These are phyloP conservation scores for Gracilaria caudata DNA, from an alignment of 23 red algal species.

Conservation along the genomic window DNA sequence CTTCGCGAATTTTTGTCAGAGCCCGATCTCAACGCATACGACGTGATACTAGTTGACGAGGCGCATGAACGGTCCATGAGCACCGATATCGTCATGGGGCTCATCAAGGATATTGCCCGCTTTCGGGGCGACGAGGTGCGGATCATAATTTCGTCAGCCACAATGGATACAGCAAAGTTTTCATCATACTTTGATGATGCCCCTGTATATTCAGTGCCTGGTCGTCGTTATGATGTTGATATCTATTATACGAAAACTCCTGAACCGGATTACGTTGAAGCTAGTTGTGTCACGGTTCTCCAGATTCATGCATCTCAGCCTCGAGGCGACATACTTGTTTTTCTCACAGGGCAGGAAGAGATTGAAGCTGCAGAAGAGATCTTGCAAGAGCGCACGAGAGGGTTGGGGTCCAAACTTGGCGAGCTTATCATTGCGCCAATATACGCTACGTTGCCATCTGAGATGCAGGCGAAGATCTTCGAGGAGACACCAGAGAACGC, in stretches of 20 bases:
- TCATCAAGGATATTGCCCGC: constrained; percentile 86
- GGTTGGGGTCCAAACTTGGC: constrained; percentile 47
- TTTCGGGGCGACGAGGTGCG: constrained; percentile 77
- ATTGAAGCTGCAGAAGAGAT: constrained; percentile 89
- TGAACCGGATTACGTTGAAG: constrained; percentile 86
- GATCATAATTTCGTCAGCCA: constrained; percentile 89
- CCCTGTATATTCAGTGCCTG: constrained; percentile 88
- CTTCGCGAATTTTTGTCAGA: constrained; percentile 87
- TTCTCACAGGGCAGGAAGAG: constrained; percentile 97
- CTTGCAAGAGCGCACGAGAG: constrained; percentile 61
- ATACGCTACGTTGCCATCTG: constrained; percentile 85
- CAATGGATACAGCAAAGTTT: constrained; percentile 86
- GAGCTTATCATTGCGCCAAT: constrained; percentile 76
- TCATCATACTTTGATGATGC: constrained; percentile 88
- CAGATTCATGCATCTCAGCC: constrained; percentile 85
- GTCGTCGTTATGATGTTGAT: constrained; percentile 89
- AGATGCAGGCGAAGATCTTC: constrained; percentile 86
- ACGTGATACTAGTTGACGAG: constrained; percentile 93
- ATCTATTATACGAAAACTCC: constrained; percentile 72
- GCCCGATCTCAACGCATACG: constrained; percentile 81
- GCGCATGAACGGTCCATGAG: constrained; percentile 96
- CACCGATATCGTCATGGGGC: constrained; percentile 93
- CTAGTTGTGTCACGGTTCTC: constrained; percentile 75
- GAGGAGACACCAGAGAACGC: constrained; percentile 69
- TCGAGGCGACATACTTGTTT: constrained; percentile 92